phyloP scores from a whole-genome alignment of 257 asterid species.

The Salvia hispanica region DNA sequence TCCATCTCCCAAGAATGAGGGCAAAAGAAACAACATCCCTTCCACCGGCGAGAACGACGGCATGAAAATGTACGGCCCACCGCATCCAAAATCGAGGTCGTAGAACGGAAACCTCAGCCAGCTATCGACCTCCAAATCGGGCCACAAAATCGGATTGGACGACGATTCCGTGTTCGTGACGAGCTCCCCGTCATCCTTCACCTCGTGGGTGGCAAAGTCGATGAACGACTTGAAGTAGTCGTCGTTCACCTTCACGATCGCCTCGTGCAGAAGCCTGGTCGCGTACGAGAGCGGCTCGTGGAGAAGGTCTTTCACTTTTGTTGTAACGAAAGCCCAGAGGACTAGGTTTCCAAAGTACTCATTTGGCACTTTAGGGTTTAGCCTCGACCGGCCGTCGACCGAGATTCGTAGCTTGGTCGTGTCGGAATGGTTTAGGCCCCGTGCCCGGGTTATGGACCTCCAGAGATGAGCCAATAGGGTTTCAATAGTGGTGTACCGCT shows the following conservation, averaged over 20 bases:
- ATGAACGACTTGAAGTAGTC: constrained; percentile 71
- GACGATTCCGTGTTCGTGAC: constrained; percentile 41
- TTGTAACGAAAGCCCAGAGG: constrained; percentile 68
- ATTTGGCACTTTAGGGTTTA: constrained; percentile 57
- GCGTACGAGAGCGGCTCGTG: constrained; percentile 55
- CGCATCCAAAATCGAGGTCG: constrained; percentile 70
- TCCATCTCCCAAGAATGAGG: constrained; percentile 64
- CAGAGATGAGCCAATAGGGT: constrained; percentile 79
- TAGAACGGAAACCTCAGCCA: constrained; percentile 81
- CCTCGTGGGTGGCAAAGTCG: constrained; percentile 54
- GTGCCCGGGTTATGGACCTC: constrained; percentile 68
- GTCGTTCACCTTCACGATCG: constrained; percentile 51
- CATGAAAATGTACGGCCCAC: constrained; percentile 65
- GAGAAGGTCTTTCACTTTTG: constrained; percentile 51
- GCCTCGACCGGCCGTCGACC: constrained; percentile 70
- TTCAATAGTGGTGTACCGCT: constrained; percentile 64
- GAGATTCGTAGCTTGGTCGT: constrained; percentile 59
- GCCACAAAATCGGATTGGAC: constrained; percentile 43
- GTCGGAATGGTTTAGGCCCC: constrained; percentile 47
- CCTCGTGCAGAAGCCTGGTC: constrained; percentile 63
- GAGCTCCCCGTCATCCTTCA: constrained; percentile 45
- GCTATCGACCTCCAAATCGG: constrained; percentile 69
- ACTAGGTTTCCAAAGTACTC: constrained; percentile 80
- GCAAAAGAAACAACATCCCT: constrained; percentile 62
- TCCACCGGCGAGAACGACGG: constrained; percentile 65